Evolutionary conservation across 805 yeast genomes (phyloP).

Genomic region (Zygosaccharomyces pseudorouxii): DNA sequence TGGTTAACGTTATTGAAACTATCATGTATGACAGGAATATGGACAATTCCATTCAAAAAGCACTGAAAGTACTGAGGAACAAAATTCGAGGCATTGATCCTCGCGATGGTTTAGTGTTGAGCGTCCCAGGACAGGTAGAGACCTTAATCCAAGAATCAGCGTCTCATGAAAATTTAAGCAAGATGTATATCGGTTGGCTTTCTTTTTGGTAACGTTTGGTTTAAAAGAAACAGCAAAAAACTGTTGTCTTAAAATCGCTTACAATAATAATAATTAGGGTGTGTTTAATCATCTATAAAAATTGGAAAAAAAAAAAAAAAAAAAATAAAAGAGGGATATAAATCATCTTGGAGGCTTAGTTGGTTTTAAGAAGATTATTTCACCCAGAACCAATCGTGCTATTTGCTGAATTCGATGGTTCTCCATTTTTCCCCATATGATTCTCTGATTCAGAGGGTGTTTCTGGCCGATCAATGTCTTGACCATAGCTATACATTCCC

Average conservation of each 20-base stretch:
- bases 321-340: neutral
- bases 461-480: neutral
- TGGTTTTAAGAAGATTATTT: neutral
- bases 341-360: neutral
- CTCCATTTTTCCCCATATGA: neutral
- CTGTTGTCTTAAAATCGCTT: neutral
- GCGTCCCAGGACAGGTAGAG: slow-evolving; percentile 91
- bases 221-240: neutral
- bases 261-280: neutral
- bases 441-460: neutral
- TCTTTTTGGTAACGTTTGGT: slow-evolving; percentile 49
- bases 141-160: slow-evolving; percentile 79
- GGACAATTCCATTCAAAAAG: slow-evolving; percentile 55
- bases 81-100: slow-evolving; percentile 81
- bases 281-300: neutral
- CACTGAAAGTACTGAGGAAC: slow-evolving; percentile 65
- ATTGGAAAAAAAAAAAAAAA: neutral
- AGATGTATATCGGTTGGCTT: slow-evolving; percentile 95
- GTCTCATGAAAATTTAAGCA: slow-evolving; percentile 61
- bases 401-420: neutral
- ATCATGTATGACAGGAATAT: slow-evolving; percentile 72
- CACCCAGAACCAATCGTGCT: neutral
- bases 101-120: slow-evolving; percentile 78
- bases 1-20: slow-evolving; percentile 88
- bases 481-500: neutral